Evolutionary conservation across 129 eudicot genomes (phyloP), one percentile per base, ranked within the genome.

Genomic region (Ambrosia artemisiifolia): DNA sequence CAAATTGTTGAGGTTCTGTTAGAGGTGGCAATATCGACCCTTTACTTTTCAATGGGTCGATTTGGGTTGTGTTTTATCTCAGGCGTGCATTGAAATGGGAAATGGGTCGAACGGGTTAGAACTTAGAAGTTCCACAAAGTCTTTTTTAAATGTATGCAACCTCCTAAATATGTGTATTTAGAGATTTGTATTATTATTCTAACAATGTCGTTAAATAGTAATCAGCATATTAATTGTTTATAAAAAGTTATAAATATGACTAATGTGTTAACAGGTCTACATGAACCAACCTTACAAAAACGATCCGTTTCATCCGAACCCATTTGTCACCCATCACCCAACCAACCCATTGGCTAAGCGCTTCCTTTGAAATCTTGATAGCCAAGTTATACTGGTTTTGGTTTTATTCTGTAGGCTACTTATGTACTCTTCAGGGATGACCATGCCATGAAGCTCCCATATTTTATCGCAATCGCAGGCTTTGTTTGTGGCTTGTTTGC

Each of bases 401-500:
- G 40, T 59, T 30, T 69, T 63, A 49, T 34, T 64, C 10, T 84
- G 85, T 86, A 94, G 99, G 99, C 99, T 65, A 44, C 56, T 12
- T 94, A 87, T 82, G 86, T 78, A 18, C 89, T 94, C 35, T 94
- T 77, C 74, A 73, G 75, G 68, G 81, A 82, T 75, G 99, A 88
- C 34, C 70, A 79, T 30, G 8, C 24, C 9, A 72, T 95, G 91
- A 91, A 91, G 83, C 97, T 95, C 65, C 94, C 97, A 30, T 79
- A 90, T 73, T 91, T 79, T 56, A 91, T 95, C 55, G 83, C 74
- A 44, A 79, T 95, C 7, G 86, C 97, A 6, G 99, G 99, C 32
- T 46, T 91, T 20, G 90, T 84, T 11, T 95, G 99, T 77, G 87
- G 66, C 38, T 36, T 95, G 5, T 95, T 95, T 74, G 99, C 99